Evolutionary conservation across 805 yeast species (phyloP), one percentile per base, ranked within the genome.

Genomic region (Torulaspora indica): DNA sequence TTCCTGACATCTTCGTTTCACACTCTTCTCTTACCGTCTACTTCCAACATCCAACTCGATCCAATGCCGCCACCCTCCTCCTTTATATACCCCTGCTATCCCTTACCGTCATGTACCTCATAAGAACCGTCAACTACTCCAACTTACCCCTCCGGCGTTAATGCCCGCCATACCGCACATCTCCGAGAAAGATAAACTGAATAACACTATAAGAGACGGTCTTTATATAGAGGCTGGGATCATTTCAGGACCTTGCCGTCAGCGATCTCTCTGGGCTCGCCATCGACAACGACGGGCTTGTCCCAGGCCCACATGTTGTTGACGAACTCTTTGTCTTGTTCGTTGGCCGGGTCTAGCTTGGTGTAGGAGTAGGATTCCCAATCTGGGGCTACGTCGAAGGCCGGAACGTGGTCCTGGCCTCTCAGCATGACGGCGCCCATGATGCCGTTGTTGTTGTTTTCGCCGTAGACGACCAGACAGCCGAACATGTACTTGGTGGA

Each of bases 251-350:
- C 97, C 79, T 91, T 90, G 75, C 98, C 98, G 71, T 91, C 98
- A 56, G 84, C 95, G 61, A 91, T 85, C 75, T 86, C 96, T 68
- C 76, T 82, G 67, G 74, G 66, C 73, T 79, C 84, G 67, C 96
- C 96, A 67, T 82, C 73, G 66, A 83, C 76, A 46, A 69, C 69
- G 57, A 89, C 79, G 57, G 98, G 98, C 76, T 88, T 80, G 71
- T 91, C 98, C 98, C 98, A 91, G 59, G 97, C 95, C 83, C 95
- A 87, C 82, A 89, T 76, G 80, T 89, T 86, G 72, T 85, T 76
- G 61, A 93, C 70, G 64, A 87, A 86, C 53, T 75, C 85, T 72
- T 77, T 82, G 76, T 78, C 86, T 66, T 79, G 93, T 57, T 78
- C 79, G 57, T 79, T 78, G 61, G 88, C 60, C 50, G 83, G 78